Evolutionary conservation across 768 basidiomycete genomes (phyloP), one percentile per base, ranked within the genome.

Genomic region (Rhizopogon vulgaris): DNA sequence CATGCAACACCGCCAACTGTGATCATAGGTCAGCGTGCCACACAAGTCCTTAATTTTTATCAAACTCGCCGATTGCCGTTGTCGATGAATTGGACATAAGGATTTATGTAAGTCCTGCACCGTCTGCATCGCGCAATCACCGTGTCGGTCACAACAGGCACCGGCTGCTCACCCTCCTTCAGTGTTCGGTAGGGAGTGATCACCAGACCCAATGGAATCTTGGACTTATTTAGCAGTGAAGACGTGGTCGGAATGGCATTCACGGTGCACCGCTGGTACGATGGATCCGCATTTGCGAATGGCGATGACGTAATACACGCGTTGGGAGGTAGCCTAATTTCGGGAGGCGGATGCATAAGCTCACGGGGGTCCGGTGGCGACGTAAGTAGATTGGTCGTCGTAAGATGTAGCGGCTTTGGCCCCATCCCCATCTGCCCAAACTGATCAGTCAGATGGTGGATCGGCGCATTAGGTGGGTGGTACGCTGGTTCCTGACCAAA

Each of bases 1-100:
- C 93, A 99, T 93, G 70, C 93, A 95, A 69, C 96, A 99, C 66
- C 96, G 89, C 96, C 96, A 99, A 56, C 89, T 87, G 30, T 51
- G 3, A 48, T 51, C 18, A 49, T 24, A 11, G n/a, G 41, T 52
- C 12, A 24, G 41, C 9, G 30, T n/a, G 52, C 61, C 32, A 55
- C 52, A 52, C 46, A 32, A 48, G 32, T 34, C 5, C 38, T n/a
- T 36, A 6, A 25, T 10, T 3, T 4, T 27, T 27, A 9, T 34
- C 27, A 53, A 50, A 71, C 77, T 55, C 57, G 86, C 80, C 93
- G 84, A 70, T 93, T 94, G 28, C 96, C 96, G 50, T 94, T 94
- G 62, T 99, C 96, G 62, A 98, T 91, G 69, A 98, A 98, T 63
- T 93, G 91, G 18, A 96, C 94, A 63, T 89, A 98, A 3, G 95